A percentile compares a stretch with the other conserved stretches of the same genome.
Conservation (phyloP, 305 asterid species). For the Fraxinus albicans region DNA sequence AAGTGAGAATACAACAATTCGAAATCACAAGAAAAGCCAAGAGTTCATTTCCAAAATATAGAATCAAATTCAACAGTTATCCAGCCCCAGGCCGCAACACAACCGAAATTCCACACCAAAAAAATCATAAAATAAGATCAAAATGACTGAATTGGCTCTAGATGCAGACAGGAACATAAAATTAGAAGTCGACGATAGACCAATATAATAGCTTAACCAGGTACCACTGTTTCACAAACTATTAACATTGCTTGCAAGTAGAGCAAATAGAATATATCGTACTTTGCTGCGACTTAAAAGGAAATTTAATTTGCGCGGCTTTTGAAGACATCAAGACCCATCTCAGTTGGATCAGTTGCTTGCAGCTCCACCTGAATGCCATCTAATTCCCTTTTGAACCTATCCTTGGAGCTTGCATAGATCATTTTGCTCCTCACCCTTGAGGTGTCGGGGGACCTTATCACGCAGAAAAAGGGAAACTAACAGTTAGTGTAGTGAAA, state of each 20-base stretch:
- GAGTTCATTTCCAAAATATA: slow-evolving; percentile 16
- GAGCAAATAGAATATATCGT: background rate
- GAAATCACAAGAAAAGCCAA: slow-evolving; percentile 11
- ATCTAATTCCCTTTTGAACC: slow-evolving; percentile 52
- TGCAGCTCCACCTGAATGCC: slow-evolving; percentile 55
- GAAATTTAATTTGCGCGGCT: slow-evolving; percentile 3
- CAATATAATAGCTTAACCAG: background rate
- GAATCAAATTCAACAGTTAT: slow-evolving; percentile 27
- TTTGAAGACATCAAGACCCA: slow-evolving; percentile 52
- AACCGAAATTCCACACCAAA: background rate
- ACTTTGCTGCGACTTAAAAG: background rate
- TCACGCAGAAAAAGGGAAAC: background rate
- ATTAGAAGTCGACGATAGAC: background rate
- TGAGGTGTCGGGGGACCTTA: slow-evolving; percentile 48
- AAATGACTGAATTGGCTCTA: background rate
- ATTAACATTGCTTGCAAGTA: background rate
- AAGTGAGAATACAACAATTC: slow-evolving; percentile 17
- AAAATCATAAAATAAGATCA: background rate
- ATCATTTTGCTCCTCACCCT: slow-evolving; percentile 49
- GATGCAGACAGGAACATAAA: background rate
- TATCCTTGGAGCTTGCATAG: slow-evolving; percentile 53
- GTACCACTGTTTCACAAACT: slow-evolving; percentile 4
- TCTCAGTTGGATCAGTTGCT: slow-evolving; percentile 57
- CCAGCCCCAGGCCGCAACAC: background rate
- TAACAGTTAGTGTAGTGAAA: background rate